A percentile compares a stretch with the other conserved stretches of the same genome.
Evolutionary conservation across 2,329 filamentous ascomycete species (phyloP).

Genomic region (Colletotrichum sidae): DNA sequence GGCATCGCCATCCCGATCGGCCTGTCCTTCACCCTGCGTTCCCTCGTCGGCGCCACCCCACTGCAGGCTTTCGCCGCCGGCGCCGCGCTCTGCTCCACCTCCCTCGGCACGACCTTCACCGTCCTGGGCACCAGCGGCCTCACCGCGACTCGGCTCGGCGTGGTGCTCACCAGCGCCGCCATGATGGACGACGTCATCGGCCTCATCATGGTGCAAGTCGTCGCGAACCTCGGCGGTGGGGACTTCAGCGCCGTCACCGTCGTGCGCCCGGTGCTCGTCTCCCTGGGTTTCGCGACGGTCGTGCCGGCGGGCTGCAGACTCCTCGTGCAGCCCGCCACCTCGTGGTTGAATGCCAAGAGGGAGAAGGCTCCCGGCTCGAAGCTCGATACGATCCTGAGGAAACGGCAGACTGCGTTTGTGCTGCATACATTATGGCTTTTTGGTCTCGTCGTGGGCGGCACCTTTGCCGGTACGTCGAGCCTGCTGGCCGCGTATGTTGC

Average conservation of each 20-base stretch:
- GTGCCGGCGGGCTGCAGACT: constrained; percentile 61
- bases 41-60: constrained; percentile 60
- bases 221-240: constrained; percentile 69
- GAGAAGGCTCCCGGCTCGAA: constrained; percentile 37
- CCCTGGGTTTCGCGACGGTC: constrained; percentile 61
- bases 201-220: constrained; percentile 81
- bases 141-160: constrained; percentile 59
- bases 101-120: constrained; percentile 77
- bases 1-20: constrained; percentile 74
- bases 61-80: constrained; percentile 79
- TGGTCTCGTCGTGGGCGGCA: constrained; percentile 60
- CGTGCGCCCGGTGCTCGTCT: constrained; percentile 59
- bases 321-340: constrained; percentile 55
- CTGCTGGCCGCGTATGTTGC: constrained; percentile 73
- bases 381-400: constrained; percentile 43
- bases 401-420: constrained; percentile 52
- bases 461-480: constrained; percentile 72
- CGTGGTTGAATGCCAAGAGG: constrained; percentile 47
- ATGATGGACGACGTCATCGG: constrained; percentile 87
- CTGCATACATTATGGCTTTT: constrained; percentile 64
- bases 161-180: constrained; percentile 77
- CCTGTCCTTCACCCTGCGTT: constrained; percentile 70
- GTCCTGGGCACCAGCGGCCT: constrained; percentile 58
- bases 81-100: constrained; percentile 79
- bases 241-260: constrained; percentile 49